A percentile compares a stretch with the other conserved stretches of the same genome.
These are phyloP conservation scores for Eutypella sp. DNA, from an alignment of 2,329 filamentous ascomycete genomes.

Conservation along the genomic window DNA sequence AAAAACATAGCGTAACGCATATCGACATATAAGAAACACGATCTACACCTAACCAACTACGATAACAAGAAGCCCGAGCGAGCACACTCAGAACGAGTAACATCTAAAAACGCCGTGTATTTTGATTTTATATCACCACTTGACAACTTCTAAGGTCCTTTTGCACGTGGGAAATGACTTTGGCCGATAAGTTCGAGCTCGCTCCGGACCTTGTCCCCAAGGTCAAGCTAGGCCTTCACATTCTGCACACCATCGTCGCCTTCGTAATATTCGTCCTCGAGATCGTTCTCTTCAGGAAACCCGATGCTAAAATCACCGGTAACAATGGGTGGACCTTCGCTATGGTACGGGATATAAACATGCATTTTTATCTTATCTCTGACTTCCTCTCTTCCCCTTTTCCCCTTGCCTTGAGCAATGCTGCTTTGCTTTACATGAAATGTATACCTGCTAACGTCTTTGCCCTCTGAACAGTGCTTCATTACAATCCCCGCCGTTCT, in stretches of 20 bases:
- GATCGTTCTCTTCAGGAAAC: conserved; percentile 52
- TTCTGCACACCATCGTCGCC: conserved; percentile 48
- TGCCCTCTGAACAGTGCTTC: conserved; percentile 48
- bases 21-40: no score
- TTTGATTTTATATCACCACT: no score
- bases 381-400: background rate
- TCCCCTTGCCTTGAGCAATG: background rate
- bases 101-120: no score
- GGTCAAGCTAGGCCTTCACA: conserved; percentile 54
- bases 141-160: no score
- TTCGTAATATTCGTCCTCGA: conserved; percentile 55
- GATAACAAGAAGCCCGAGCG: no score
- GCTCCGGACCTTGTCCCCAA: conserved; percentile 50
- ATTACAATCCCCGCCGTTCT: conserved; percentile 59
- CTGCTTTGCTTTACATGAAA: no score
- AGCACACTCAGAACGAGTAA: no score
- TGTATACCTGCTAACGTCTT: no score
- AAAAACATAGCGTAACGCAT: no score
- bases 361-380: no score
- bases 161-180: conserved; percentile 16
- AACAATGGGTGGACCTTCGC: conserved; percentile 60
- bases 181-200: conserved; percentile 46
- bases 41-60: no score
- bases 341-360: conserved; percentile 55
- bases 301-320: conserved; percentile 46